Percentiles rank a stretch among this genome's conserved stretches.
Evolutionary conservation across 306 rosid species (phyloP).

Genomic region (Neltuma alba): DNA sequence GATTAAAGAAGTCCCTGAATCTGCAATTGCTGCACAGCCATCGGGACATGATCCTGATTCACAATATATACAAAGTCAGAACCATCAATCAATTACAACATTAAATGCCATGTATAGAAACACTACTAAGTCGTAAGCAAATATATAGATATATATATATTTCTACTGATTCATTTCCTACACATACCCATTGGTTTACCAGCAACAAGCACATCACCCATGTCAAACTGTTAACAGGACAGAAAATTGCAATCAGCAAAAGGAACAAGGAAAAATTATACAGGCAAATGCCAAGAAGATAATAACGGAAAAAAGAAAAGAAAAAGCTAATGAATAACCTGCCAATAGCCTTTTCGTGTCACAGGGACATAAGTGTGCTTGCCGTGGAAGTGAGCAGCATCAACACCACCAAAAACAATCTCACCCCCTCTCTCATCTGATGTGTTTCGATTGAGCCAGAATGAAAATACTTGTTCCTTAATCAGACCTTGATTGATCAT

Average conservation of each 20-base stretch:
- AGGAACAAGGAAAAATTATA: neutral
- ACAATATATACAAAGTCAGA: constrained; percentile 32
- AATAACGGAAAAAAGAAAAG: neutral
- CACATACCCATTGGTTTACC: constrained; percentile 76
- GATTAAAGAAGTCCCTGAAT: constrained; percentile 94
- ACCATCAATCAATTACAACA: neutral
- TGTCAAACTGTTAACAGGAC: constrained; percentile 57
- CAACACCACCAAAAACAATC: constrained; percentile 93
- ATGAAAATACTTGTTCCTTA: constrained; percentile 83
- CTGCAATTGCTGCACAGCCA: constrained; percentile 88
- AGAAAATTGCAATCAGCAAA: neutral
- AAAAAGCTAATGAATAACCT: constrained; percentile 52
- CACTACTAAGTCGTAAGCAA: neutral
- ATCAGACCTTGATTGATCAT: constrained; percentile 82
- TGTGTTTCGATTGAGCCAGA: constrained; percentile 90
- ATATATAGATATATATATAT: neutral
- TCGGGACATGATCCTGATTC: constrained; percentile 69
- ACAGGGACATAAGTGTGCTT: constrained; percentile 87
- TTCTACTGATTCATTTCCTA: neutral
- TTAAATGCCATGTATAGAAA: neutral
- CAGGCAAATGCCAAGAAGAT: neutral
- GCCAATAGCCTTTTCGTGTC: constrained; percentile 89
- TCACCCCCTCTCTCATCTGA: constrained; percentile 88
- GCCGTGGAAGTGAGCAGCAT: constrained; percentile 83
- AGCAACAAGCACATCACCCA: constrained; percentile 80